phyloP scores from a whole-genome alignment of 2,329 filamentous ascomycete species.

The Xylaria sp. region DNA sequence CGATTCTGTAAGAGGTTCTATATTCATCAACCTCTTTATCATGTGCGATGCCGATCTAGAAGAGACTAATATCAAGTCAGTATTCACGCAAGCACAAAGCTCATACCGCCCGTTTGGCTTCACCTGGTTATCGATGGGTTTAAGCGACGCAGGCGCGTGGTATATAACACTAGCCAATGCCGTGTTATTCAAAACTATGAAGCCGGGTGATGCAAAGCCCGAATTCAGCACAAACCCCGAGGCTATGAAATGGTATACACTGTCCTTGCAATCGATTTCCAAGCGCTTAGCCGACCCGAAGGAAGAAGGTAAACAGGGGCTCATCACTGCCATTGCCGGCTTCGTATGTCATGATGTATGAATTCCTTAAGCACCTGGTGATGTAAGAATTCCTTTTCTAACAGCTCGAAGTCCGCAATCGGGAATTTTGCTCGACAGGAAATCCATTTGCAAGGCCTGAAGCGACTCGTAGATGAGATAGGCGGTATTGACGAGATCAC shows the following conservation, averaged over 20 bases:
- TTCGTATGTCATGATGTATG: slow-evolving; percentile 45
- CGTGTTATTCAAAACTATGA: slow-evolving; percentile 34
- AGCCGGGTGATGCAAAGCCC: slow-evolving; percentile 28
- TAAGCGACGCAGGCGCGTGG: slow-evolving; percentile 44
- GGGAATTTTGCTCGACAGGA: slow-evolving; percentile 44
- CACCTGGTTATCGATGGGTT: slow-evolving; percentile 43
- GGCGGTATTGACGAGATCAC: slow-evolving; percentile 42
- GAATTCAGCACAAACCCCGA: slow-evolving; percentile 38
- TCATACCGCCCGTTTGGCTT: slow-evolving; percentile 42
- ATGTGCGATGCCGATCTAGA: background rate
- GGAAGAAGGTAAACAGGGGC: slow-evolving; percentile 38
- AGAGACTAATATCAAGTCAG: slow-evolving; percentile 19
- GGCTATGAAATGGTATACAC: slow-evolving; percentile 44
- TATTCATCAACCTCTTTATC: background rate
- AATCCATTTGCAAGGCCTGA: slow-evolving; percentile 43
- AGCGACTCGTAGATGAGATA: slow-evolving; percentile 41
- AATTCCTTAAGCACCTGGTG: background rate
- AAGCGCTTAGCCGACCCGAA: slow-evolving; percentile 39
- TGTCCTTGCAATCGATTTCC: slow-evolving; percentile 41
- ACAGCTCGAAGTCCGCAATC: slow-evolving; percentile 30
- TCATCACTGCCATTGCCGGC: slow-evolving; percentile 43
- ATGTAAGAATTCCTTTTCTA: background rate
- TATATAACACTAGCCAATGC: slow-evolving; percentile 46
- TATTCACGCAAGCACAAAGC: slow-evolving; percentile 40
- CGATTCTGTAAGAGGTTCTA: slow-evolving; percentile 38